Conservation (phyloP, 495 filamentous ascomycete genomes). For the Penicillium taxi region DNA sequence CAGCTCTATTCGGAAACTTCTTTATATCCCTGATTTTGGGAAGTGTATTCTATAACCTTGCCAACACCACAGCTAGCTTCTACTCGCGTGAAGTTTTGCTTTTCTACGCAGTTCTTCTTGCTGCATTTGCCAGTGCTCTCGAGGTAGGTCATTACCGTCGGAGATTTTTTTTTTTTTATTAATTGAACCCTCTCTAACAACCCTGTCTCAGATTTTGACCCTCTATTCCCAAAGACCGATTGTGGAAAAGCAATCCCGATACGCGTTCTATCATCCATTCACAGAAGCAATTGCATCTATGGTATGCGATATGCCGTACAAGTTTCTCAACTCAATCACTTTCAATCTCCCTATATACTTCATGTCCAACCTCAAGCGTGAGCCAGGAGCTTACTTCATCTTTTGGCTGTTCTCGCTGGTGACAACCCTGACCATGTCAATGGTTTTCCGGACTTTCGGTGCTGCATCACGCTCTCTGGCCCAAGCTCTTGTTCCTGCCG, state of each 20-base stretch:
- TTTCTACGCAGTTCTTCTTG: slow-evolving; percentile 81
- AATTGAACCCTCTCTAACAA: too few relatives aligned
- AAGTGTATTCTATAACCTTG: slow-evolving; percentile 79
- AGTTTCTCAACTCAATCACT: slow-evolving; percentile 18
- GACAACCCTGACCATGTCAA: slow-evolving; percentile 62
- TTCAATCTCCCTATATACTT: slow-evolving; percentile 1
- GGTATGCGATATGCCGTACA: slow-evolving; percentile 69
- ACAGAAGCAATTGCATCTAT: slow-evolving; percentile 80
- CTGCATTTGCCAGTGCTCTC: slow-evolving; percentile 69
- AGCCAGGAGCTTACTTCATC: slow-evolving; percentile 3
- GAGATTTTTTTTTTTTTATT: too few relatives aligned
- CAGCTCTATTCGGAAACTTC: slow-evolving; percentile 63
- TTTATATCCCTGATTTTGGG: slow-evolving; percentile 70
- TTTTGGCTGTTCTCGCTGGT: slow-evolving; percentile 55
- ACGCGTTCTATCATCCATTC: slow-evolving; percentile 83
- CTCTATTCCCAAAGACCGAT: slow-evolving; percentile 82
- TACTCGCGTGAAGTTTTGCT: slow-evolving; percentile 70
- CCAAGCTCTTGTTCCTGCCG: slow-evolving; percentile 77
- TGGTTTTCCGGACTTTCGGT: slow-evolving; percentile 75
- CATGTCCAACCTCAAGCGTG: neutral
- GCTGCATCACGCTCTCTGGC: slow-evolving; percentile 71
- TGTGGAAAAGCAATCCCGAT: slow-evolving; percentile 83
- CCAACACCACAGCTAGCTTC: slow-evolving; percentile 53
- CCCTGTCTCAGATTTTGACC: slow-evolving; percentile 65
- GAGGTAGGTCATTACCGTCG: too few relatives aligned